These are phyloP conservation scores for Eleusine indica DNA, from an alignment of 176 grass and related monocot genomes.

Conservation along the genomic window DNA sequence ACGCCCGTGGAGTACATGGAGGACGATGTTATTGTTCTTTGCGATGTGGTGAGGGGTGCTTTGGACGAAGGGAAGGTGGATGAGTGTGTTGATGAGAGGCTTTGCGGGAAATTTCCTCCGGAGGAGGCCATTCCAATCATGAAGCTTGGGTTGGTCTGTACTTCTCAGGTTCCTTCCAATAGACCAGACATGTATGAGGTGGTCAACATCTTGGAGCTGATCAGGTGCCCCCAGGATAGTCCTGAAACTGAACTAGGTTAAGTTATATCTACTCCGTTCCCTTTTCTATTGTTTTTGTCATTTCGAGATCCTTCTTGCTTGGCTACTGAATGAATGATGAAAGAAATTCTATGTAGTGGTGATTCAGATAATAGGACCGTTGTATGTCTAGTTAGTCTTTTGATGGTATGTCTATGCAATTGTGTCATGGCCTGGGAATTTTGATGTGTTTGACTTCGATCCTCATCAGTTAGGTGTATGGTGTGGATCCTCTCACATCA, in stretches of 20 bases:
- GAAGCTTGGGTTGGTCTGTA: conserved; percentile 93
- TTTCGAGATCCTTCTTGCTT: conserved; percentile 41
- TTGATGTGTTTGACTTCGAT: conserved; percentile 68
- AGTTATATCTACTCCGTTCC: not conserved
- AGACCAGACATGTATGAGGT: conserved; percentile 96
- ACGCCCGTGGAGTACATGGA: conserved; percentile 95
- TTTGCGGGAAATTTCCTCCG: conserved; percentile 81
- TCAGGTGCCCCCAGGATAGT: conserved; percentile 96
- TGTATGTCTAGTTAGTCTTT: conserved; percentile 33
- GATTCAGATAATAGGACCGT: conserved; percentile 32
- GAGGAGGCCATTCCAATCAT: conserved; percentile 90
- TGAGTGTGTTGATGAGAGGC: conserved; percentile 84
- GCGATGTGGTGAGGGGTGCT: conserved; percentile 84
- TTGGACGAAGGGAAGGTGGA: conserved; percentile 89
- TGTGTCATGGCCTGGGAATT: conserved; percentile 33
- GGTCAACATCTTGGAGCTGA: conserved; percentile 96
- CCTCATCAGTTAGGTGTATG: conserved; percentile 48
- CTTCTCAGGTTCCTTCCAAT: conserved; percentile 93
- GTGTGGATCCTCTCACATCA: conserved; percentile 68
- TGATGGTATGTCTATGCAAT: conserved; percentile 22
- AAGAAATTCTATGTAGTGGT: conserved; percentile 20
- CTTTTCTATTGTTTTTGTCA: not conserved
- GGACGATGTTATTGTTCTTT: conserved; percentile 89
- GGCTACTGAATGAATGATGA: conserved; percentile 19
- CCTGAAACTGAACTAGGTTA: conserved; percentile 78